phyloP scores from a whole-genome alignment of 2,329 filamentous ascomycete genomes.

The Clarireedia monteithiana region DNA sequence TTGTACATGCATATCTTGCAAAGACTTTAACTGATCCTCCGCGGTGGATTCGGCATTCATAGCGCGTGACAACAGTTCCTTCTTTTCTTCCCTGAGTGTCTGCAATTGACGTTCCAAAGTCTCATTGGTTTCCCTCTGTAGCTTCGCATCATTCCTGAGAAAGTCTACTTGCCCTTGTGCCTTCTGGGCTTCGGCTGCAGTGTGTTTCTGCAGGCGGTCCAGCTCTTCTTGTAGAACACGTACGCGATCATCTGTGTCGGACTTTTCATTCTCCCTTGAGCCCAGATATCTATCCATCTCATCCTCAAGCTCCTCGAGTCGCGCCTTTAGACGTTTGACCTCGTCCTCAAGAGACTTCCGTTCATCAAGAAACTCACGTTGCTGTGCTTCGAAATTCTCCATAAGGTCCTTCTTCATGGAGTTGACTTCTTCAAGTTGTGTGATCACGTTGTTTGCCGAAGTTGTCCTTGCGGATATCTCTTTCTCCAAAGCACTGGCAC shows the following conservation, averaged over 20 bases:
- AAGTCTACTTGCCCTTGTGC: constrained; percentile 55
- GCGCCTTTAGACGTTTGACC: constrained; percentile 65
- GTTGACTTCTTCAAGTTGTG: constrained; percentile 74
- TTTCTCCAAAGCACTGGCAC: constrained; percentile 57
- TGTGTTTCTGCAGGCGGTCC: constrained; percentile 51
- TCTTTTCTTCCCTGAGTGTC: constrained; percentile 45
- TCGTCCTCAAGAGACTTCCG: constrained; percentile 77
- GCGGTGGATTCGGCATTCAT: constrained; percentile 43
- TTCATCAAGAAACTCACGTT: constrained; percentile 81
- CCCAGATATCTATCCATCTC: constrained; percentile 81
- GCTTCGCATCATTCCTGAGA: constrained; percentile 50
- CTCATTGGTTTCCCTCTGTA: constrained; percentile 53
- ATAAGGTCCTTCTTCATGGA: constrained; percentile 91
- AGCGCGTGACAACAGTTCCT: constrained; percentile 42
- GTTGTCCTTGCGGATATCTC: constrained; percentile 54
- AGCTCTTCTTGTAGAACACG: constrained; percentile 64
- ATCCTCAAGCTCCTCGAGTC: constrained; percentile 83
- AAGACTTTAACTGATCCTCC: constrained; percentile 43
- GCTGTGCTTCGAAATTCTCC: constrained; percentile 87
- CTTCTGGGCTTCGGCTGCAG: constrained; percentile 49
- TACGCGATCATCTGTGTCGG: constrained; percentile 59
- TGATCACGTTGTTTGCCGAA: constrained; percentile 54
- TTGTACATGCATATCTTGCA: constrained; percentile 52
- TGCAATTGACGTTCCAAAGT: constrained; percentile 51
- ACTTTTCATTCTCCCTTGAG: constrained; percentile 75